phyloP scores from a whole-genome alignment of 371 early-diverging fungal genomes.

The Mucor lusitanicus region DNA sequence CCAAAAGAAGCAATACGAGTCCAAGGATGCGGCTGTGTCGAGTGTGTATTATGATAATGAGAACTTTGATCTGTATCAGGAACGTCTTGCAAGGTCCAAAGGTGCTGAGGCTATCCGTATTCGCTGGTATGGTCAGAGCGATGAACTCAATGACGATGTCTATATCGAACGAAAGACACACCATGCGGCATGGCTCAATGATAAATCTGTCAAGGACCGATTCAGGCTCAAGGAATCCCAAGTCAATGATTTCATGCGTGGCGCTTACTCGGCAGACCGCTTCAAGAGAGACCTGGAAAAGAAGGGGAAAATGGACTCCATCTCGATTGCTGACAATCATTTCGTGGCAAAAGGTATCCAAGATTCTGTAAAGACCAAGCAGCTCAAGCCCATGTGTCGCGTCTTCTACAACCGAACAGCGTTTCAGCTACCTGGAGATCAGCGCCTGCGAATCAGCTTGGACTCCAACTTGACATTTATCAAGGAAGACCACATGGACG shows the following conservation, averaged over 20 bases:
- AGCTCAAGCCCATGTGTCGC: conserved; percentile 84
- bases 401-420: conserved; percentile 99
- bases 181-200: conserved; percentile 96
- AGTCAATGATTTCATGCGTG: conserved; percentile 83
- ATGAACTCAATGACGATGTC: conserved; percentile 44
- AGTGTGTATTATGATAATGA: conserved; percentile 96
- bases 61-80: conserved; percentile 87
- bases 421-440: conserved; percentile 98
- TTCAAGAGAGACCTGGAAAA: conserved; percentile 68
- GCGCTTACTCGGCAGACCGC: conserved; percentile 74
- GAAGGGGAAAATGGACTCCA: conserved; percentile 71
- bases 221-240: conserved; percentile 92
- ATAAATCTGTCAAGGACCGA: conserved; percentile 88
- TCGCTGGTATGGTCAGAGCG: conserved; percentile 73
- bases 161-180: conserved; percentile 98
- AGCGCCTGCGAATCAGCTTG: conserved; percentile 93
- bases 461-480: conserved; percentile 98
- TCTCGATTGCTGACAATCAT: conserved; percentile 62
- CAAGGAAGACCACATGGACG: conserved; percentile 90
- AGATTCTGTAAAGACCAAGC: conserved; percentile 67
- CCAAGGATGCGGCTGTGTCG: conserved; percentile 63
- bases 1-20: conserved; percentile 53
- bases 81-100: conserved; percentile 88
- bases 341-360: conserved; percentile 85
- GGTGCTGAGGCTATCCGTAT: conserved; percentile 92